Base-by-base conservation (phyloP, 2,329 filamentous ascomycete species). In the Monilinia laxa region DNA sequence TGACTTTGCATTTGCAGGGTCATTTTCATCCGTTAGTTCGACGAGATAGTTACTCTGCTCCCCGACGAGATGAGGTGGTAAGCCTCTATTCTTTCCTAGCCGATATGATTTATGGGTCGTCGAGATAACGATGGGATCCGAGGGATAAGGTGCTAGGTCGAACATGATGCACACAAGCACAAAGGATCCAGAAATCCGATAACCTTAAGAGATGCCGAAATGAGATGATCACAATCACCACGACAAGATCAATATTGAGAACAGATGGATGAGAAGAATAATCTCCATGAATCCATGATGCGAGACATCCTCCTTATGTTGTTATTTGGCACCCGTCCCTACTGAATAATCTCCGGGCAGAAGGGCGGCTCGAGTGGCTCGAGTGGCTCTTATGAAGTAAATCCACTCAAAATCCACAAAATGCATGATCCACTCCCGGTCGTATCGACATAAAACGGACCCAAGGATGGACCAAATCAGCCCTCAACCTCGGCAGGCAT, bases 1-100 rank as follows among this genome's bases (percentile, higher is more conserved):
- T 53, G 65, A 67, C 25, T 68, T 67, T 23, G 67, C 67, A 31
- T 67, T 64, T 3, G 65, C 60, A 5, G 67, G 65, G 40, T 68
- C 67, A 52, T 67, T 49, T 18, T 68, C 58, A 16, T 51, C 65
- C 12, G 57, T 62, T n/a, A 68, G 28, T 31, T 68, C 67, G 18
- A 68, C 67, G 23, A 68, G 56, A 62, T 68, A 68, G 9, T 66
- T 66, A 25, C 51, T 58, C n/a, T 52, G 52, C 11, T 67, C 65
- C 31, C 49, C 65, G 12, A 31, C 12, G 47, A 67, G 65, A 42
- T 52, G 47, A 14, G 65, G 65, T 35, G 65, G 65, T 10, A 67
- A 49, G 11, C 65, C 65, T 35, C 65, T 63, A 18, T 67, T n/a
- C 40, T 40, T 67, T 12, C 47, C 65, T 14, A 67, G 49, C 28